These are phyloP conservation scores for Aspergillus piperis DNA, from an alignment of 2,329 filamentous ascomycete genomes.

Conservation along the genomic window DNA sequence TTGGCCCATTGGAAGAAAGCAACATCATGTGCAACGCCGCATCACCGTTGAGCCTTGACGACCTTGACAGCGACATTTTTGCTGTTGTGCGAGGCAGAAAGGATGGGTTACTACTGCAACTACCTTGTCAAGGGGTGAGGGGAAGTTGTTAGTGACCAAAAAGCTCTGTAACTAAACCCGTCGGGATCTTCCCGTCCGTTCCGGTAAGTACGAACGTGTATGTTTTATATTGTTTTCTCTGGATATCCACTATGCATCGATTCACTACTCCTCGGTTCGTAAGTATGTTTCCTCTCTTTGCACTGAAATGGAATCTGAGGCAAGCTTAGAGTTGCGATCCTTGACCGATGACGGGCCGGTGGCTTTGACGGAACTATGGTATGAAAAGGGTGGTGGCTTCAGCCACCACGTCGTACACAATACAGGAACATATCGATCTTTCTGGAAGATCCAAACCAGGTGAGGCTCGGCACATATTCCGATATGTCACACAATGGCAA, in stretches of 20 bases:
- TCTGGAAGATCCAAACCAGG: conserved; percentile 9
- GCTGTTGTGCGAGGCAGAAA: not conserved
- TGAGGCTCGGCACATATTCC: conserved; percentile 2
- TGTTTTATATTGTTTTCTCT: not conserved
- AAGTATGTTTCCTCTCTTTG: not conserved
- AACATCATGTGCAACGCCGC: too few relatives aligned
- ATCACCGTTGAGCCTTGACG: too few relatives aligned
- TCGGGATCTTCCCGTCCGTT: conserved; percentile 18
- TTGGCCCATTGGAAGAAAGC: not conserved
- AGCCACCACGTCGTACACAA: conserved; percentile 3
- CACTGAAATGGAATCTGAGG: not conserved
- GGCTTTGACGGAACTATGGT: not conserved
- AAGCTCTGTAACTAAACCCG: not conserved
- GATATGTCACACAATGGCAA: not conserved
- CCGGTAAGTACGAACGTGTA: not conserved
- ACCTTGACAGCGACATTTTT: not conserved
- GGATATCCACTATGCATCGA: not conserved
- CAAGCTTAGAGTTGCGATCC: not conserved
- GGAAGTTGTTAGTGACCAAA: not conserved
- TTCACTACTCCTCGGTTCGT: too few relatives aligned
- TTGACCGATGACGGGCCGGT: not conserved
- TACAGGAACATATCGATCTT: conserved; percentile 10
- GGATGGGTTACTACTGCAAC: too few relatives aligned
- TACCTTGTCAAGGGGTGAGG: not conserved
- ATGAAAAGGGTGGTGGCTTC: conserved; percentile 2